Evolutionary conservation across 2,329 filamentous ascomycete species (phyloP).

Genomic region (Trichoderma oligosporum): DNA sequence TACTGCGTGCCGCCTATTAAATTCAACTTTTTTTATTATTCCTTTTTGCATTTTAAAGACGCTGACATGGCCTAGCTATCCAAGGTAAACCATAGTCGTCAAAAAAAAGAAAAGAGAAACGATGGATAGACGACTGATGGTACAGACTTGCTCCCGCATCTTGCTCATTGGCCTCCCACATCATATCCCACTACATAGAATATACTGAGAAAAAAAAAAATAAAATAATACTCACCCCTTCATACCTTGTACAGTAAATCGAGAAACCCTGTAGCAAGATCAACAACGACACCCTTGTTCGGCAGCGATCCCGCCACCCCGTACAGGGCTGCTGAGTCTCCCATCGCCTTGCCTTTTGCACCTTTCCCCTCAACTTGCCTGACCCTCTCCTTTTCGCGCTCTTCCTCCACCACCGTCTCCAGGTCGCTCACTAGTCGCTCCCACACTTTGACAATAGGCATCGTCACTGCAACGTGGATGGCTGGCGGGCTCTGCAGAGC

Average conservation of each 20-base stretch:
- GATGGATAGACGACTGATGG: background rate
- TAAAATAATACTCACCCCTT: slow-evolving; percentile 21
- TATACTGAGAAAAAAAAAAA: background rate
- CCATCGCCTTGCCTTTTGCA: slow-evolving; percentile 62
- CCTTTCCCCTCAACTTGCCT: slow-evolving; percentile 66
- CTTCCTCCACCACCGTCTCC: slow-evolving; percentile 62
- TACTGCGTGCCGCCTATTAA: background rate
- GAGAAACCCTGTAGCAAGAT: slow-evolving; percentile 84
- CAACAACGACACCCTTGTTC: slow-evolving; percentile 91
- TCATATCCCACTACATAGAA: background rate
- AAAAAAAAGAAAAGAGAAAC: background rate
- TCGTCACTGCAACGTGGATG: slow-evolving; percentile 89
- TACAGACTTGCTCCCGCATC: background rate
- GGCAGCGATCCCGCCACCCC: slow-evolving; percentile 92
- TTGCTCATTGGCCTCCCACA: background rate
- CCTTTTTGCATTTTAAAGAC: background rate
- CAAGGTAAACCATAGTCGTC: background rate
- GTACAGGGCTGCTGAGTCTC: slow-evolving; percentile 84
- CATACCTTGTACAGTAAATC: slow-evolving; percentile 89
- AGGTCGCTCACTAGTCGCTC: slow-evolving; percentile 75
- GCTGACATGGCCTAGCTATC: background rate
- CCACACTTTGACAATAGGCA: slow-evolving; percentile 77
- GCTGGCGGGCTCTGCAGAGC: slow-evolving; percentile 87
- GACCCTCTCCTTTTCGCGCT: slow-evolving; percentile 77
- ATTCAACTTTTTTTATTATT: background rate